Evolutionary conservation across 2,329 filamentous ascomycete genomes (phyloP), one percentile per base, ranked within the genome.

Genomic region (Alternaria postmessia): DNA sequence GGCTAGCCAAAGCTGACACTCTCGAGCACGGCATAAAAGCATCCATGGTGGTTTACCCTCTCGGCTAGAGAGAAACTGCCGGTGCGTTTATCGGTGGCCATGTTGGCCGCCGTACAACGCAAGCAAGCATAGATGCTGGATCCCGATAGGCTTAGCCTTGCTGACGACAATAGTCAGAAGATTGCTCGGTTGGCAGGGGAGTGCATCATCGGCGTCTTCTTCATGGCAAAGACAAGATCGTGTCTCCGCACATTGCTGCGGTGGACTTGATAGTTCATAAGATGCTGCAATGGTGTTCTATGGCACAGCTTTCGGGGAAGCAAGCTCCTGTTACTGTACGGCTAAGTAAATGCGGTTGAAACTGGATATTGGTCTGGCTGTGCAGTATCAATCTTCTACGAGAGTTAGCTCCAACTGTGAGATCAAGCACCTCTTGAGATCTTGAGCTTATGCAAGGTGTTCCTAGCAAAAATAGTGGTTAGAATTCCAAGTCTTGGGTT

Each of bases 171-270:
- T 34, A 34, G 26, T 65, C 48, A 24, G 16, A 47, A 46, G 18
- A 16, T 22, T 22, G 12, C 30, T 26, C 26, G 34, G 24, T 20
- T 38, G 34, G 49, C 36, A 51, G 22, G 36, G 39, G 54, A 62
- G 61, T 53, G 62, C 61, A 55, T 69, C 61, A 63, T 65, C 54
- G 54, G 52, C 41, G 57, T 26, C n/a, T 7, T 53, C 49, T 62
- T 12, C 32, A 51, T 53, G 62, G 49, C 51, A 58, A 59, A 26
- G 36, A 16, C 42, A 46, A 46, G 24, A 61, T 42, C 55, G 46
- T 61, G 48, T 55, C 57, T 30, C 47, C 62, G 60, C 59, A 22
- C 61, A 65, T 58, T 30, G 48, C 53, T 39, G 54, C 43, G 20
- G 47, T 49, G 46, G 30, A 49, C 46, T 22, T 22, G 5, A 24